Evolutionary conservation across 2,329 filamentous ascomycete genomes (phyloP).

Genomic region (Aspergillus sp.): DNA sequence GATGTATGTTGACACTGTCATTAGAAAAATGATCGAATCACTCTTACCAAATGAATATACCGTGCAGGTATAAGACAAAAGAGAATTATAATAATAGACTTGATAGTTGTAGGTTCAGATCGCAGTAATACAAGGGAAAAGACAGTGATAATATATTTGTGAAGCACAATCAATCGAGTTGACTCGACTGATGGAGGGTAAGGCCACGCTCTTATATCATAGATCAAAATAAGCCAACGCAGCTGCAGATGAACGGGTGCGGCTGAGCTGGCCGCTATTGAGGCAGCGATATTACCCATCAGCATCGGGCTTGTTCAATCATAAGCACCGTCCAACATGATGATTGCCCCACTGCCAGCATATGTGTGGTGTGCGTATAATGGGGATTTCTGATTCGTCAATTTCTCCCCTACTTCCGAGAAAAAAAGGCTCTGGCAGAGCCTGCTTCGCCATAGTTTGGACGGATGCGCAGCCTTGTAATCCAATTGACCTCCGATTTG

Average conservation of each 20-base stretch:
- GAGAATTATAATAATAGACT: too few species aligned
- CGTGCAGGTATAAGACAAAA: too few species aligned
- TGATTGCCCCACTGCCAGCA: neutral
- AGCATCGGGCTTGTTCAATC: neutral
- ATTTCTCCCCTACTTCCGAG: neutral
- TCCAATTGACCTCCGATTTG: neutral
- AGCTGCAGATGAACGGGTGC: neutral
- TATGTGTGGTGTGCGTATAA: neutral
- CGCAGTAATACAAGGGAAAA: neutral
- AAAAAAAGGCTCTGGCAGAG: too few species aligned
- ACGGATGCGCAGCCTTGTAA: neutral
- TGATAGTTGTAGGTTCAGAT: too few species aligned
- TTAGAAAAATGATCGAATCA: too few species aligned
- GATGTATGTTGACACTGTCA: too few species aligned
- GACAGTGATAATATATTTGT: neutral
- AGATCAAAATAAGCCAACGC: neutral
- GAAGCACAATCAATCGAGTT: neutral
- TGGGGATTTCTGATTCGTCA: neutral
- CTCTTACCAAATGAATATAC: too few species aligned
- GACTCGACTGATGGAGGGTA: neutral
- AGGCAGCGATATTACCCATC: neutral
- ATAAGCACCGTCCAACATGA: neutral
- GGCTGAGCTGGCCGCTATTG: neutral
- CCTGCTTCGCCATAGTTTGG: too few species aligned
- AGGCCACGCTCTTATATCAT: neutral